Percentiles rank a stretch among this genome's conserved stretches.
Conservation (phyloP, 2,329 filamentous ascomycete genomes). For the Thielaviopsis euricoi region DNA sequence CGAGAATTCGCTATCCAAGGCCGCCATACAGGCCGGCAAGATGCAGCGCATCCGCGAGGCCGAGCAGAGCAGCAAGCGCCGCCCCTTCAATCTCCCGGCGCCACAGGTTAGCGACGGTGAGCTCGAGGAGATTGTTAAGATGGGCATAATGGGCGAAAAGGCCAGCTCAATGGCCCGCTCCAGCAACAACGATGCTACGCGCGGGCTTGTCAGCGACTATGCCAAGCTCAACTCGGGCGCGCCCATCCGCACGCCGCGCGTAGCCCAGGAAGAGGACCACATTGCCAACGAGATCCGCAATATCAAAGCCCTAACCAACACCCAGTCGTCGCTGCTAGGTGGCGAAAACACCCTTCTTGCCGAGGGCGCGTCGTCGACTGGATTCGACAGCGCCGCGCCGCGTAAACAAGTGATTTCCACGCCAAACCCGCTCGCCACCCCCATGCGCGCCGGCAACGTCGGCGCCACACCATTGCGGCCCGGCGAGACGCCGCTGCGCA, state of each 20-base stretch:
- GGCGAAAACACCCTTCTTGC: constrained; percentile 85
- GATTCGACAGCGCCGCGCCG: constrained; percentile 72
- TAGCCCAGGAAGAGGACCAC: constrained; percentile 81
- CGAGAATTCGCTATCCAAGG: constrained; percentile 56
- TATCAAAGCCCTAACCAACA: constrained; percentile 80
- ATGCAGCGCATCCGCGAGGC: constrained; percentile 90
- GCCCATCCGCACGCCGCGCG: constrained; percentile 82
- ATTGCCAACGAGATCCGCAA: constrained; percentile 95
- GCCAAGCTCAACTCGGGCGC: constrained; percentile 62
- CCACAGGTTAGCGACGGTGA: constrained; percentile 89
- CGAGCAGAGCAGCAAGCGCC: constrained; percentile 88
- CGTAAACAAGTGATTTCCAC: constrained; percentile 71
- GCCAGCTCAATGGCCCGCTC: constrained; percentile 59
- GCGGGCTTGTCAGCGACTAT: constrained; percentile 78
- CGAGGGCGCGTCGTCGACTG: constrained; percentile 67
- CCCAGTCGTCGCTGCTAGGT: constrained; percentile 80
- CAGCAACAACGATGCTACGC: constrained; percentile 71
- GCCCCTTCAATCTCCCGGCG: constrained; percentile 63
- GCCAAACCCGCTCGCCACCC: constrained; percentile 89
- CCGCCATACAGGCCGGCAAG: constrained; percentile 82
- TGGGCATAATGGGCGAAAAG: constrained; percentile 85
- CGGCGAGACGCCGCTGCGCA: constrained; percentile 72
- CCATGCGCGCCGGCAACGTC: constrained; percentile 43
- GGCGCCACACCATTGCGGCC: constrained; percentile 52
- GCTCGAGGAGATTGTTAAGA: constrained; percentile 95